These are phyloP conservation scores for Colletotrichum paranaense DNA, from an alignment of 2,329 filamentous ascomycete species.

Conservation along the genomic window DNA sequence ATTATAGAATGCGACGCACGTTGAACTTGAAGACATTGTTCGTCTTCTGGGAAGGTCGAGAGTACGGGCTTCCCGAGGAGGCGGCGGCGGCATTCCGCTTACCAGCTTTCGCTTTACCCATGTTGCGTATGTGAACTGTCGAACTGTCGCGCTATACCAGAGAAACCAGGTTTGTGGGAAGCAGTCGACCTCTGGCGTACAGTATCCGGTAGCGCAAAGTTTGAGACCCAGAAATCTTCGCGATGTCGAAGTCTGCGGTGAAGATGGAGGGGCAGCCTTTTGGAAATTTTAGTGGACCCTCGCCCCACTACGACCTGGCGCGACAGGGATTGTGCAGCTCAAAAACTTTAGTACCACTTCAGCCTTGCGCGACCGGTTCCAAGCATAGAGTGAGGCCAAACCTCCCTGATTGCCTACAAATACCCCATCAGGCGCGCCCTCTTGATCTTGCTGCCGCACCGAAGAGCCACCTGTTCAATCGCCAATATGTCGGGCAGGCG, in stretches of 20 bases:
- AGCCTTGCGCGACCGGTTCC: constrained; percentile 30
- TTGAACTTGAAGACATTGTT: constrained; percentile 99
- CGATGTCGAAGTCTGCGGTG: constrained; percentile 33
- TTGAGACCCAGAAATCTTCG: constrained; percentile 11
- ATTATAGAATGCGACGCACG: constrained; percentile 59
- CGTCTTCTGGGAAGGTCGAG: constrained; percentile 37
- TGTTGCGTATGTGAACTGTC: constrained; percentile 40
- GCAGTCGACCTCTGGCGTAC: not conserved
- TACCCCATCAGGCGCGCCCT: not conserved
- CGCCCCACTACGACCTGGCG: constrained; percentile 13
- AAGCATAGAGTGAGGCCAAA: constrained; percentile 5
- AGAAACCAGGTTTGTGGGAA: no score
- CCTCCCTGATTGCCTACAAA: not conserved
- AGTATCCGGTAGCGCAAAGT: not conserved
- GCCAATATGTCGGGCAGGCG: constrained; percentile 70
- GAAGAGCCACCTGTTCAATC: not conserved
- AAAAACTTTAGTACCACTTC: constrained; percentile 35
- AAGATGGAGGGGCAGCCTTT: constrained; percentile 37
- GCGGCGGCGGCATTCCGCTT: constrained; percentile 64
- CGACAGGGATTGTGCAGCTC: constrained; percentile 33
- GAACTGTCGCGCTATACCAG: not conserved
- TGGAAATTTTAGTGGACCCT: constrained; percentile 36
- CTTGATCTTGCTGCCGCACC: not conserved
- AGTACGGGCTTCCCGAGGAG: constrained; percentile 39
- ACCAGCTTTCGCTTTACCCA: constrained; percentile 64